Evolutionary conservation across 2,329 filamentous ascomycete species (phyloP).

Genomic region (Beauveria medogensis): DNA sequence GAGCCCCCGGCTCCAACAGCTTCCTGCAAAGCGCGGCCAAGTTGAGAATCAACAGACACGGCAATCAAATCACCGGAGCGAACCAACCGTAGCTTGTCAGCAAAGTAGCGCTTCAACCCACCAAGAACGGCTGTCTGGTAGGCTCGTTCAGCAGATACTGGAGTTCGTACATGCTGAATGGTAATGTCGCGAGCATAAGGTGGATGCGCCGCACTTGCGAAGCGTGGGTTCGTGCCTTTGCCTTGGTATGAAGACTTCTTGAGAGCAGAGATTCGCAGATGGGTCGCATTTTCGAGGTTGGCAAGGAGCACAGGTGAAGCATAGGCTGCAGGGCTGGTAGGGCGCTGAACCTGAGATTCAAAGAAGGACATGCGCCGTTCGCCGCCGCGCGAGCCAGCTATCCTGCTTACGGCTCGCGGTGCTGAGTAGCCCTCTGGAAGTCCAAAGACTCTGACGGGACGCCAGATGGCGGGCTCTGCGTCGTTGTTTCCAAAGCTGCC

Average conservation of each 20-base stretch:
- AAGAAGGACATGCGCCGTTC: slow-evolving; percentile 54
- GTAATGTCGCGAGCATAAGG: slow-evolving; percentile 69
- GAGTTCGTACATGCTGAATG: slow-evolving; percentile 80
- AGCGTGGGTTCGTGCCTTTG: slow-evolving; percentile 47
- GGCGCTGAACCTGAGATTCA: slow-evolving; percentile 58
- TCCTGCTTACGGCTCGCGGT: slow-evolving; percentile 48
- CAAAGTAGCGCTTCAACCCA: slow-evolving; percentile 82
- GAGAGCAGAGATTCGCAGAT: slow-evolving; percentile 69
- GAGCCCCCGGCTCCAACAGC: slow-evolving; percentile 49
- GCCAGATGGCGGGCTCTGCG: slow-evolving; percentile 59
- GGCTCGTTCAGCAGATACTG: slow-evolving; percentile 74
- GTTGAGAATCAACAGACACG: slow-evolving; percentile 76
- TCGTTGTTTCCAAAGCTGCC: slow-evolving; percentile 49
- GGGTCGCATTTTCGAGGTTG: slow-evolving; percentile 72
- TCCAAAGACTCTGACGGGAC: slow-evolving; percentile 81
- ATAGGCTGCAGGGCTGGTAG: slow-evolving; percentile 55
- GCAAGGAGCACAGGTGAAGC: slow-evolving; percentile 80
- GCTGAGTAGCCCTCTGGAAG: slow-evolving; percentile 67
- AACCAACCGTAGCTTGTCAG: slow-evolving; percentile 71
- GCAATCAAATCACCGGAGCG: slow-evolving; percentile 83
- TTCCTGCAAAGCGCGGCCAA: slow-evolving; percentile 77
- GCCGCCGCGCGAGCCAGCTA: slow-evolving; percentile 45
- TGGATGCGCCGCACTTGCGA: slow-evolving; percentile 46
- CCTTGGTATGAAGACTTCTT: slow-evolving; percentile 42
- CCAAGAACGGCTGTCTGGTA: slow-evolving; percentile 81